Base-by-base conservation (phyloP, 495 filamentous ascomycete genomes). In the Tetracladium marchalianum region DNA sequence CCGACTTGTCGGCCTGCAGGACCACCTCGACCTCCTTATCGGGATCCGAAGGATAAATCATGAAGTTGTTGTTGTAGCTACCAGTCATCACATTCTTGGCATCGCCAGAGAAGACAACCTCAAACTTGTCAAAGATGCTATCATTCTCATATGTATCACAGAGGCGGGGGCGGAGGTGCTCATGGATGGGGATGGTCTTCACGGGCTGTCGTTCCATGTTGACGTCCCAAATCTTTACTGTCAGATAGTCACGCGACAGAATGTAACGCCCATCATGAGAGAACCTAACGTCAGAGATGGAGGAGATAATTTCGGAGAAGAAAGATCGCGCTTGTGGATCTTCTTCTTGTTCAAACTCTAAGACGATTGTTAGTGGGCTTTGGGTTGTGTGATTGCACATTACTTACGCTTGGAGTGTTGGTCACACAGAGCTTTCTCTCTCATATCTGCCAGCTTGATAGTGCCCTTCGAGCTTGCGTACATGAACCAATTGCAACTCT, bases 1-100 rank as follows among this genome's bases (percentile, higher is more conserved):
- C 92, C 32, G 87, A 94, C 68, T 98, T 98, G 65, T 98, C 92
- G 16, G 92, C 92, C 66, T 98, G 92, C 47, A 98, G 67, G 38
- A 98, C 92, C 37, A 98, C 88, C 66, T 98, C 92, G 5, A 90
- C 90, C 59, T 98, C 93, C 67, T 90, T 90, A 51, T 87, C 83
- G 5, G 88, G 86, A 55, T 96, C 90, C 31, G 90, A 92, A 0
- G 92, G 92, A 66, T 98, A 98, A 56, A 98, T 98, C 92, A 98
- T 98, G 73, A 98, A 98, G 69, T 98, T 98, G 69, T 98, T 98
- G 77, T 98, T 98, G 73, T 98, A 98, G 62, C 87, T 94, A 54
- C 92, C 92, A 5, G 92, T 98, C 92, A 98, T 98, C 48, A 97
- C 92, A 58, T 98, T 96, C 71, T 93, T 90, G 8, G 88, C 88